Evolutionary conservation across 139 green algal species (phyloP).

Genomic region (Coelastrella sp.): DNA sequence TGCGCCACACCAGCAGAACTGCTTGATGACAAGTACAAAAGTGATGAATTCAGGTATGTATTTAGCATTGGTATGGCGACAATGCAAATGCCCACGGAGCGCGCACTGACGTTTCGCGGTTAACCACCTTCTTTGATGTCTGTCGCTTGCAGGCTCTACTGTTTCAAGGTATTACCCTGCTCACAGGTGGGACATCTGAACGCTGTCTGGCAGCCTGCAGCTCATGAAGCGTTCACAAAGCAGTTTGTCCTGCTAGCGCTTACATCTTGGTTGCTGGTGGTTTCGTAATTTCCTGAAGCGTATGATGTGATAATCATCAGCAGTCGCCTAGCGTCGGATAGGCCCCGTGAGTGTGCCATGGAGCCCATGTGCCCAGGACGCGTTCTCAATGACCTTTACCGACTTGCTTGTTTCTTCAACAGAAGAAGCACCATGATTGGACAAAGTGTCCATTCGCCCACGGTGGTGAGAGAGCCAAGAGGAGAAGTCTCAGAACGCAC

Average conservation of each 20-base stretch:
- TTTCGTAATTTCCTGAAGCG: too few relatives aligned
- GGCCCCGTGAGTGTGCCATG: too few relatives aligned
- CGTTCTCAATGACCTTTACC: too few relatives aligned
- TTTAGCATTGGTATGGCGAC: neutral
- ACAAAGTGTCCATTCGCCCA: constrained; percentile 51
- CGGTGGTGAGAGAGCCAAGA: constrained; percentile 83
- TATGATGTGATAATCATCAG: too few relatives aligned
- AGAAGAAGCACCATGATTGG: constrained; percentile 45
- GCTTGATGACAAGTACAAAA: neutral
- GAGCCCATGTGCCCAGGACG: too few relatives aligned
- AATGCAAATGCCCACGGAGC: neutral
- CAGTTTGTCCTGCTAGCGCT: too few relatives aligned
- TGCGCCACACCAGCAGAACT: neutral
- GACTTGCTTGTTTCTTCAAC: neutral
- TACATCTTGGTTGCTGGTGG: too few relatives aligned
- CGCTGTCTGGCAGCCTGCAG: neutral
- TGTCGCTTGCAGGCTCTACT: neutral
- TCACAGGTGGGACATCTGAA: neutral
- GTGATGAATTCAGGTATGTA: neutral
- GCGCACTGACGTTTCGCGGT: neutral
- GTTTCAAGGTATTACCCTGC: neutral
- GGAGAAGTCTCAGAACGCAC: constrained; percentile 76
- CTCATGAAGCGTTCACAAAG: too few relatives aligned
- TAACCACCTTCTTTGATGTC: neutral
- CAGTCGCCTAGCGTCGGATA: too few relatives aligned